These are phyloP conservation scores for Pigoraptor vietnamica DNA, from an alignment of 78 protist genomes.

Conservation along the genomic window DNA sequence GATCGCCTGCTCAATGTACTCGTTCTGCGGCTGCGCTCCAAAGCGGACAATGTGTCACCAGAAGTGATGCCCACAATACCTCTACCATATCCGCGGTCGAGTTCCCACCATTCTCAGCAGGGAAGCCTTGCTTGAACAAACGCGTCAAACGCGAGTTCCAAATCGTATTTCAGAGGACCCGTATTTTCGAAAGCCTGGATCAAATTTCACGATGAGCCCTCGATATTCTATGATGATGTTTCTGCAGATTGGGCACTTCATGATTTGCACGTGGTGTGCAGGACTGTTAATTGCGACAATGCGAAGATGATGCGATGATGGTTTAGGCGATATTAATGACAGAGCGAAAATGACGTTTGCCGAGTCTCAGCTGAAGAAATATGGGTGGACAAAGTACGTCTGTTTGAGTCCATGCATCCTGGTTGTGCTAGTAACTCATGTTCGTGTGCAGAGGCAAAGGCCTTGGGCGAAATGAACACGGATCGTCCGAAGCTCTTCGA, in stretches of 20 bases:
- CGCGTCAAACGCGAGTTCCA: no score
- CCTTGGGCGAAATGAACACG: background rate
- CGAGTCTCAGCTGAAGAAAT: background rate
- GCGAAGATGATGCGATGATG: no score
- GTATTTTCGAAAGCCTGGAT: no score
- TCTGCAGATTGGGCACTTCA: background rate
- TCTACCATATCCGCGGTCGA: no score
- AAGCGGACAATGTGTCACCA: background rate
- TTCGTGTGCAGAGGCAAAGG: background rate
- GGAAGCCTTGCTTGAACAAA: no score
- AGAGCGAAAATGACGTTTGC: background rate
- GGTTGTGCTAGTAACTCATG: background rate
- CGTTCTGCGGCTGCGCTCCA: slow-evolving; percentile 81
- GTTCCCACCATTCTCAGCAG: no score
- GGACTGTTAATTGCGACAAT: no score
- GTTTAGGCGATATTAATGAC: no score
- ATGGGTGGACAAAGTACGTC: background rate
- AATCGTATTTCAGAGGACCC: no score
- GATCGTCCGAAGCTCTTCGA: background rate
- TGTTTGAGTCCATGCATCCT: background rate
- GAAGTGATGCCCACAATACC: no score
- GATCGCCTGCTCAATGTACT: slow-evolving; percentile 87
- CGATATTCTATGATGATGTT: no score
- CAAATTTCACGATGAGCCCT: background rate
- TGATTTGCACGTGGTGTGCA: background rate